phyloP scores from a whole-genome alignment of 306 rosid genomes.

The Pueraria montana region DNA sequence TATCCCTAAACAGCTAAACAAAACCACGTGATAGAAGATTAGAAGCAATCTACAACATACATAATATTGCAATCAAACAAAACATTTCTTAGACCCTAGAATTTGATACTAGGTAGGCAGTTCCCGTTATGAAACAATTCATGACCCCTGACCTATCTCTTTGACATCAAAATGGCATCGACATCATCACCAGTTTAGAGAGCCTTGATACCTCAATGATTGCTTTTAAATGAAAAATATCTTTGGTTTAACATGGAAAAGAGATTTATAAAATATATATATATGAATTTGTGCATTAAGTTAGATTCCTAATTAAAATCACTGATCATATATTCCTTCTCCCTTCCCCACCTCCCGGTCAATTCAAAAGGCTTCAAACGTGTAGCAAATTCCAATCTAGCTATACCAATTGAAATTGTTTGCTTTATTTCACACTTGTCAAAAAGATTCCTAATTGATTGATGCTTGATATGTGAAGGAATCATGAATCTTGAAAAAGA shows the following conservation, averaged over 20 bases:
- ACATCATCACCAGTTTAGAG: constrained; percentile 37
- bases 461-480: constrained; percentile 40
- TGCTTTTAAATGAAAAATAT: too few relatives aligned
- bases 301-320: constrained; percentile 27
- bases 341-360: constrained; percentile 14
- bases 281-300: neutral
- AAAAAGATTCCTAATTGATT: constrained; percentile 37
- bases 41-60: constrained; percentile 10
- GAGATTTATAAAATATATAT: too few relatives aligned
- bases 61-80: constrained; percentile 23
- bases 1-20: constrained; percentile 37
- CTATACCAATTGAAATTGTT: constrained; percentile 20
- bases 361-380: constrained; percentile 32
- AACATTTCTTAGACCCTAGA: constrained; percentile 20
- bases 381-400: constrained; percentile 1
- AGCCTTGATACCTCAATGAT: constrained; percentile 13
- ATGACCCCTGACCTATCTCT: constrained; percentile 23
- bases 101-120: constrained; percentile 37
- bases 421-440: constrained; percentile 35
- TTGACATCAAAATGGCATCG: constrained; percentile 35
- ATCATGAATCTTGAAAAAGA: constrained; percentile 46
- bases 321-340: constrained; percentile 17
- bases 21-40: constrained; percentile 46
- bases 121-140: constrained; percentile 37
- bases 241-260: too few relatives aligned